These are phyloP conservation scores for Crithidia mellificae DNA, from an alignment of 208 protist species.

Conservation along the genomic window DNA sequence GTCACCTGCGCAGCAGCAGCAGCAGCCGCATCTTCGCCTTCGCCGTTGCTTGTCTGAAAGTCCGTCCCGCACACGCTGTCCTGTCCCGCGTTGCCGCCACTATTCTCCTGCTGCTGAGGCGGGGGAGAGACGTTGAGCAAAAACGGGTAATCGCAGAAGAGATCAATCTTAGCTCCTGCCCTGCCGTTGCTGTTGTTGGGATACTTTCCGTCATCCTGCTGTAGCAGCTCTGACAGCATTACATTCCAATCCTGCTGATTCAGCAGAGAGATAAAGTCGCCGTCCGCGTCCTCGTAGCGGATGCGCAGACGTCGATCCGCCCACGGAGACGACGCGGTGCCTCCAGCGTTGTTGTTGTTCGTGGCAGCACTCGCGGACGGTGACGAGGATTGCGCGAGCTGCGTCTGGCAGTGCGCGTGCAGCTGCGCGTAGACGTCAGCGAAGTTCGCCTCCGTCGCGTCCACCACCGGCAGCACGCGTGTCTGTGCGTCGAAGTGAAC, in stretches of 20 bases:
- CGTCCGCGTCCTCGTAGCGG: conserved; percentile 80
- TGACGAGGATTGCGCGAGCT: conserved; percentile 25
- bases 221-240: conserved; percentile 55
- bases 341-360: neutral
- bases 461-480: conserved; percentile 52
- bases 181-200: neutral
- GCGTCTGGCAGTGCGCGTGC: conserved; percentile 50
- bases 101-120: neutral
- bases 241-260: conserved; percentile 75
- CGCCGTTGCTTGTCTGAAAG: neutral
- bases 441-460: conserved; percentile 49
- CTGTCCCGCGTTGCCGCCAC: neutral
- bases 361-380: neutral
- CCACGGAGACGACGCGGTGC: conserved; percentile 2
- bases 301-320: conserved; percentile 57
- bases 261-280: conserved; percentile 78
- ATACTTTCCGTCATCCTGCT: conserved; percentile 6
- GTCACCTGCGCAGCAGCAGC: neutral
- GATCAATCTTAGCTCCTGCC: conserved; percentile 43
- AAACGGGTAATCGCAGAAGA: conserved; percentile 71
- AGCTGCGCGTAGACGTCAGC: conserved; percentile 60
- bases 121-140: conserved; percentile 22
- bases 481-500: conserved; percentile 78
- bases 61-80: conserved; percentile 2
- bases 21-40: neutral